Conservation (phyloP, 768 basidiomycete genomes). For the Mrakia gelida region DNA sequence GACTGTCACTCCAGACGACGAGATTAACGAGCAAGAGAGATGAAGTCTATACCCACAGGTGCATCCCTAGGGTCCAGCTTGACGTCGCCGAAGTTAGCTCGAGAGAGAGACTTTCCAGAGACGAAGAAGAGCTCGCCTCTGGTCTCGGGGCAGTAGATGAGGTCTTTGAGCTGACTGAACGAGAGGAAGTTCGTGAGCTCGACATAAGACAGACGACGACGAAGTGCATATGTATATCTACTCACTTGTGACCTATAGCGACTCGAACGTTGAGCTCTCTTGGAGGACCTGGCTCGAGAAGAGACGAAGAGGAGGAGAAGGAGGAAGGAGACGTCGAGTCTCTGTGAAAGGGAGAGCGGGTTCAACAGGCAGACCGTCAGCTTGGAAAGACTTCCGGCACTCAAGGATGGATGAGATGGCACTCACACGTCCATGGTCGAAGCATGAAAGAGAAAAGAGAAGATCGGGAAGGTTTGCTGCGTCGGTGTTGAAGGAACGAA, state of each 20-base stretch:
- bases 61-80: neutral
- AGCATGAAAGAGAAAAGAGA: neutral
- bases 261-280: neutral
- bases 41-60: too few species aligned
- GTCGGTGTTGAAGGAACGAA: too few species aligned
- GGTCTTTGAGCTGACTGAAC: slow-evolving; percentile 67
- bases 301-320: neutral
- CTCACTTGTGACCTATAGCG: neutral
- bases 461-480: neutral
- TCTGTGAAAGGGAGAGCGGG: neutral
- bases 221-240: neutral
- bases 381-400: neutral
- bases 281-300: neutral
- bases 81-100: neutral
- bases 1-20: neutral
- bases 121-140: slow-evolving; percentile 64
- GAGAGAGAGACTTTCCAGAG: slow-evolving; percentile 40
- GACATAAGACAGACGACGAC: neutral
- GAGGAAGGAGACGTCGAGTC: neutral
- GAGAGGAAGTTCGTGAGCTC: too few species aligned
- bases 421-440: slow-evolving; percentile 15
- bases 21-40: neutral
- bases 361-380: neutral
- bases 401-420: neutral
- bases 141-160: slow-evolving; percentile 67